phyloP scores from a whole-genome alignment of 1,139 yeast genomes.

The Protomyces gravidus region DNA sequence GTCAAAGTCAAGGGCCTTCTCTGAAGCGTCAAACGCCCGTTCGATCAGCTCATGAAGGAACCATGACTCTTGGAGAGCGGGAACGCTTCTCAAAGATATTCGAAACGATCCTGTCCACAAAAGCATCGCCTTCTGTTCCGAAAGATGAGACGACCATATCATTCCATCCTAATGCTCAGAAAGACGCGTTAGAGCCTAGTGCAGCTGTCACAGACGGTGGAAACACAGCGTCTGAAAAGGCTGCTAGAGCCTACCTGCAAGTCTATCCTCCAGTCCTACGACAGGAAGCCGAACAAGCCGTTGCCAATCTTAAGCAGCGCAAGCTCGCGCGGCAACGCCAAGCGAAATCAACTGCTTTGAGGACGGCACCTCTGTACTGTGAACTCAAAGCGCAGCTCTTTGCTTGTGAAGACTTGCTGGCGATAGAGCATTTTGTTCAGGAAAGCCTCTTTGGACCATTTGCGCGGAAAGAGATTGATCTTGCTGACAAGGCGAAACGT shows the following conservation, averaged over 20 bases:
- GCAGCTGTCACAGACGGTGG: neutral
- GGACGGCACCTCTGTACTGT: conserved; percentile 22
- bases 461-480: conserved; percentile 28
- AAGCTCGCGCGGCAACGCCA: conserved; percentile 18
- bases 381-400: conserved; percentile 26
- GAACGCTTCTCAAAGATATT: conserved; percentile 25
- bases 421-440: conserved; percentile 29
- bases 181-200: neutral
- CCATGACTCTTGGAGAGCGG: conserved; percentile 21
- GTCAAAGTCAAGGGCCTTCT: neutral
- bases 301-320: conserved; percentile 6
- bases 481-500: conserved; percentile 31
- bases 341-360: conserved; percentile 13
- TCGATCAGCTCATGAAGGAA: neutral
- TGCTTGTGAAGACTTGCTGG: conserved; percentile 29
- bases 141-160: neutral
- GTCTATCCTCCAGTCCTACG: conserved; percentile 32
- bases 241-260: conserved; percentile 1
- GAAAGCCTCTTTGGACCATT: conserved; percentile 32
- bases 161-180: neutral
- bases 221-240: neutral
- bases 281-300: conserved; percentile 6
- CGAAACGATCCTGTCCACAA: conserved; percentile 11
- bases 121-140: neutral
- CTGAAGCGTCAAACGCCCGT: neutral